Evolutionary conservation across 1,284 basidiomycete species (phyloP), one percentile per base, ranked within the genome.

Genomic region (Tilletia indica): DNA sequence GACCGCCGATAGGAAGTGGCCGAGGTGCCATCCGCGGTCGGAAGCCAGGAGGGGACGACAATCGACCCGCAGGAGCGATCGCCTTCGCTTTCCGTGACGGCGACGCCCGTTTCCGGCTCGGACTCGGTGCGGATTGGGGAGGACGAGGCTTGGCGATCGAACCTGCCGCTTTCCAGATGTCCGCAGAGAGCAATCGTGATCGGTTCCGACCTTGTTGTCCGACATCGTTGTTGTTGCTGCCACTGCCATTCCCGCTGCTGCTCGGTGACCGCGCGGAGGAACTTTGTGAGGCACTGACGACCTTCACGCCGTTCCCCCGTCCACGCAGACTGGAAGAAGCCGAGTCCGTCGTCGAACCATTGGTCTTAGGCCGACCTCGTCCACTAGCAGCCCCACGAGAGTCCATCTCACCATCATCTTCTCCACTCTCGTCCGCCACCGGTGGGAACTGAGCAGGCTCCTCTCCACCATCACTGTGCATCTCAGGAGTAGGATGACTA

Each of bases 61-160:
- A n/a, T 38, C 61, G 34, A 38, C 61, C 61, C 5, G 61, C 31
- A 39, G 61, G 61, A 39, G 61, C 36, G 16, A 38, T 34, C 61
- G 61, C 36, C 61, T 64, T 64, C 31, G 61, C 34, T 16, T 64
- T 64, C 31, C 61, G 61, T 11, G 61, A 38, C 19, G 61, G 61
- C 61, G 61, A 64, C 25, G 61, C 61, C 2, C 61, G 61, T 4
- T 34, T 64, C 36, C 61, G 61, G n/a, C 11, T 39, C 36, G 61
- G 36, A 39, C 34, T 64, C 9, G 61, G 61, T 8, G 9, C 39
- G 36, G 36, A 16, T 36, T 45, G 42, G 42, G 61, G 61, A 16
- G 61, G 61, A 21, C 61, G 61, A 0, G 61, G 61, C 38, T 64
- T 64, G 61, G 61, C 61, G n/a, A 64, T 64, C 36, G 61, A 64